These are phyloP conservation scores for Zopfia rhizophila DNA, from an alignment of 2,329 filamentous ascomycete species.

Conservation along the genomic window DNA sequence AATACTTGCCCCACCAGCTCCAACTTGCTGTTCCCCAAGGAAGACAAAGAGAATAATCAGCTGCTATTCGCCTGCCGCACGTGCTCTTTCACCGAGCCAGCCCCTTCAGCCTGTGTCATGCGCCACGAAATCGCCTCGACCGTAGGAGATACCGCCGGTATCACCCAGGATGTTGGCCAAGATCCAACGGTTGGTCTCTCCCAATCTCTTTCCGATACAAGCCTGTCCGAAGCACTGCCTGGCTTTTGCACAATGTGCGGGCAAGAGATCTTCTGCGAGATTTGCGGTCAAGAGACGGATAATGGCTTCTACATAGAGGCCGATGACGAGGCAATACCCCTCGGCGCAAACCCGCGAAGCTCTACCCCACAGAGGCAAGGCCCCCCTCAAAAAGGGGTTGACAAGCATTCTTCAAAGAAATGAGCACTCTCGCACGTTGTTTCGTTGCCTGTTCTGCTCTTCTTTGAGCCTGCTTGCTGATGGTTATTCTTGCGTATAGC, in stretches of 20 bases:
- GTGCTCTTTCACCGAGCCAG: slow-evolving; percentile 89
- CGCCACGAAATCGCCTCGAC: slow-evolving; percentile 92
- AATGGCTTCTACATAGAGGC: slow-evolving; percentile 58
- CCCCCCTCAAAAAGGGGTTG: slow-evolving; percentile 34
- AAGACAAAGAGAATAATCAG: slow-evolving; percentile 83
- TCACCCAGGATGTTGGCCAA: slow-evolving; percentile 95
- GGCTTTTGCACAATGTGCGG: slow-evolving; percentile 69
- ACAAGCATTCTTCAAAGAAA: slow-evolving; percentile 45
- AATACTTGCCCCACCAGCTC: slow-evolving; percentile 65
- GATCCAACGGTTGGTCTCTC: slow-evolving; percentile 94
- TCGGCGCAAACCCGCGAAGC: slow-evolving; percentile 7
- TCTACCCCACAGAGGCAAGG: slow-evolving; percentile 16
- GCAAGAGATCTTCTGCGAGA: slow-evolving; percentile 64
- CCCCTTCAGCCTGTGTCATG: slow-evolving; percentile 90
- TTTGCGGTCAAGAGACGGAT: slow-evolving; percentile 60
- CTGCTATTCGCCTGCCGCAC: slow-evolving; percentile 97
- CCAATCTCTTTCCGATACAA: slow-evolving; percentile 40
- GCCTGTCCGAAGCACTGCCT: slow-evolving; percentile 42
- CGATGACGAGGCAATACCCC: slow-evolving; percentile 45
- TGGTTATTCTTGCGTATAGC: slow-evolving; percentile 66
- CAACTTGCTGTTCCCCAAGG: slow-evolving; percentile 97
- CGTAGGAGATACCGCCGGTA: slow-evolving; percentile 93
- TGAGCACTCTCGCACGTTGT: slow-evolving; percentile 40
- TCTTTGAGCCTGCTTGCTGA: slow-evolving; percentile 51
- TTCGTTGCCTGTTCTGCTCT: slow-evolving; percentile 47